Evolutionary conservation across 2,329 filamentous ascomycete species (phyloP).

Genomic region (Arachnomyces sp.): DNA sequence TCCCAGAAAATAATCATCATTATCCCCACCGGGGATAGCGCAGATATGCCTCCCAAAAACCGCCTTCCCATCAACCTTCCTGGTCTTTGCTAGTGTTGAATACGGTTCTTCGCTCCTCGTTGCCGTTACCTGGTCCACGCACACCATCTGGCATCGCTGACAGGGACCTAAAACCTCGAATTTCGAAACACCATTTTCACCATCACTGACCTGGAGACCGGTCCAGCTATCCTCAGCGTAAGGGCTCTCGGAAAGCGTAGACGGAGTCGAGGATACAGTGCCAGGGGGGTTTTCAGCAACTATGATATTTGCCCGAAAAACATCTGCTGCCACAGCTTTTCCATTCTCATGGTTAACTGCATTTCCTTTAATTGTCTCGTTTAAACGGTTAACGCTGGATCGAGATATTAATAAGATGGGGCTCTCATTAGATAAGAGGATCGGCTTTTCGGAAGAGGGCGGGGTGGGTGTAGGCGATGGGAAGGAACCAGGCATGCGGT

Average conservation of each 20-base stretch:
- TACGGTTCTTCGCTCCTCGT: slow-evolving; percentile 77
- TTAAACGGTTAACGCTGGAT: slow-evolving; percentile 70
- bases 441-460: slow-evolving; percentile 44
- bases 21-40: slow-evolving; percentile 23
- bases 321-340: slow-evolving; percentile 58
- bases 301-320: slow-evolving; percentile 85
- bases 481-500: slow-evolving; percentile 45
- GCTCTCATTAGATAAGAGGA: slow-evolving; percentile 85
- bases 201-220: slow-evolving; percentile 47
- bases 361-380: slow-evolving; percentile 57
- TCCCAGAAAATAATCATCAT: slow-evolving; percentile 23
- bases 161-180: slow-evolving; percentile 69
- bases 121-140: slow-evolving; percentile 76
- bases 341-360: slow-evolving; percentile 38
- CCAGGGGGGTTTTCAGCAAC: slow-evolving; percentile 45
- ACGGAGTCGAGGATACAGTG: slow-evolving; percentile 16
- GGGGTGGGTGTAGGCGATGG: slow-evolving; percentile 38
- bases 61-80: slow-evolving; percentile 73
- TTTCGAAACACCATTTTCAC: slow-evolving; percentile 32
- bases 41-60: slow-evolving; percentile 75
- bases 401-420: slow-evolving; percentile 79
- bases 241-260: slow-evolving; percentile 40
- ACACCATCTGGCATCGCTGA: slow-evolving; percentile 91
- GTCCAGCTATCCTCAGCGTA: slow-evolving; percentile 79
- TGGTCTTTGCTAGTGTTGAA: slow-evolving; percentile 76